Base-by-base conservation (phyloP, 176 grass and related monocot genomes). In the Carex parvula region DNA sequence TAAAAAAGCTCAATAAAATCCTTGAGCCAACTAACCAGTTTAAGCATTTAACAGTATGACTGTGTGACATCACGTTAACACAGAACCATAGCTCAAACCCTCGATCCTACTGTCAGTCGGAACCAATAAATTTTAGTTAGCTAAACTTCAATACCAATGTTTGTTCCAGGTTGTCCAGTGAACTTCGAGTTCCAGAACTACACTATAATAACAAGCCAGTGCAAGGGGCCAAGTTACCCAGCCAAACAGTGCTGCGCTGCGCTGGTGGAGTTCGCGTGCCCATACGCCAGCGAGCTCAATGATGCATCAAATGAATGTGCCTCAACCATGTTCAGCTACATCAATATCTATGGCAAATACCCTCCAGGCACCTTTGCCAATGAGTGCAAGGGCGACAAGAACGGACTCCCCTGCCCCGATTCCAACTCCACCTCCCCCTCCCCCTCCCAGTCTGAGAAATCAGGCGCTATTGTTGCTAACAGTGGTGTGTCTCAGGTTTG, bases 291-390 rank as follows among this genome's bases (percentile, higher is more conserved):
- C 29, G 80, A 95, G 60, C 69, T 95, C 87, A 95, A 95, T 81
- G 91, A 95, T 84, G 1, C 3, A 1, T 60, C 48, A 26, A 92
- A 82, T 67, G 86, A 86, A 32, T 95, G 93, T 87, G 88, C 93
- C 42, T 41, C 87, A 53, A 89, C 55, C 73, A 92, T 95, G 93
- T 95, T 95, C 88, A 92, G 89, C 81, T 89, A 91, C 60, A 91
- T 95, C 82, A 90, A 95, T 89, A 63, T 88, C 52, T 89, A 89
- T 71, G 93, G 93, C 71, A 91, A 91, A 55, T 95, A 95, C 87
- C 93, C 89, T 13, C 85, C 93, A 18, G 90, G 93, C 9, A 89
- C 92, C 42, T 95, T 95, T 35, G 85, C 89, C 60, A 91, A 90
- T 54, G 92, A 89, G 35, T 95, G 89, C 88, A 64, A 69, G 18